Base-by-base conservation (phyloP, 441 rosid species). In the Populus hybrid region DNA sequence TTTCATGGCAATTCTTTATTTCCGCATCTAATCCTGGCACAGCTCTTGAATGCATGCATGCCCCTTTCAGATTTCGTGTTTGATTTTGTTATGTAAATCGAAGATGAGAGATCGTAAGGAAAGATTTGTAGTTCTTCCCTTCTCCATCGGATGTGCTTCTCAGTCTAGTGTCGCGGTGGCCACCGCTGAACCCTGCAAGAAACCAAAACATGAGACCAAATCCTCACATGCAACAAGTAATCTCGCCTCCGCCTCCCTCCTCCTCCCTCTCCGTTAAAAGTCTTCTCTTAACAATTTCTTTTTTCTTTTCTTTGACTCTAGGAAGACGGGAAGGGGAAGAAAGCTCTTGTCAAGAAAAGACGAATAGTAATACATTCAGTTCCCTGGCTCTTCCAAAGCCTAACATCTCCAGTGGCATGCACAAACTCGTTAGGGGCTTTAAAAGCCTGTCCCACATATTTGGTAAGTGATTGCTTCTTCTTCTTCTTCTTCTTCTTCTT, bases 361-460 rank as follows among this genome's bases (percentile, higher is more conserved):
- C 28, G 67, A 84, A 70, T 69, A 78, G 34, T 53, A 53, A 18
- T 57, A 11, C 23, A 3, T 59, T 19, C 24, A 40, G 72, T 66
- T 78, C 72, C 74, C 69, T 71, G 76, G 59, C 79, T 46, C 70
- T 74, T 19, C 74, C 85, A 76, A 84, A 65, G 68, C 82, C 81
- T 14, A 77, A 73, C 74, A 35, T 82, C 67, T 80, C 85, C 70
- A 69, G 70, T 77, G 57, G 81, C 82, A 23, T 65, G 65, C 70
- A 70, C 78, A 46, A 83, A 78, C 40, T 74, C 81, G 77, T 80
- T 76, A 84, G 36, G 82, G 80, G 76, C 83, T 71, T 80, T 75
- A 92, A 19, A 92, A 91, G 84, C 86, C 92, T 92, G 38, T 86
- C 93, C 73, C 97, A 92, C 71, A 77, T 90, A 50, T 91, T 92